Base-by-base conservation (phyloP, 139 green algal species). In the Chlamydomonas incerta region DNA sequence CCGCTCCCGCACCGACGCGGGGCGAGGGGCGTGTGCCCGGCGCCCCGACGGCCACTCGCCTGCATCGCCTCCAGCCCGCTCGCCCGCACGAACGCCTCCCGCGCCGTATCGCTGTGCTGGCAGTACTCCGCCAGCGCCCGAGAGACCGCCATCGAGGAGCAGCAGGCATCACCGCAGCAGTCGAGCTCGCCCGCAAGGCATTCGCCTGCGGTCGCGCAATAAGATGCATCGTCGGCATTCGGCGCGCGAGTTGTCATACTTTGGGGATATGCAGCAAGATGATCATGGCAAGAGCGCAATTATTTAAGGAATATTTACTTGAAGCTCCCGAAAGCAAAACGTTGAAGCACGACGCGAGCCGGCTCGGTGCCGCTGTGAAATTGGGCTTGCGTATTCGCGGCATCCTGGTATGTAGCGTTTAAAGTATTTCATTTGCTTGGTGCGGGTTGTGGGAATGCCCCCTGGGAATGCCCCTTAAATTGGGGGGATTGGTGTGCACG, bases 111-210 rank as follows among this genome's bases (percentile, higher is more conserved):
- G 79, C 66, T 68, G 67, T 75, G 47, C 79, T 85, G 66, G 66
- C 65, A 85, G 26, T 85, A 85, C 79, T 85, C 79, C 47, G 66
- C 47, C 21, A 85, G 79, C 3, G 65, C 63, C 0, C 65, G 65
- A 2, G 79, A 85, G 1, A 85, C 47, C 10, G 57, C 47, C 21
- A 50, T 47, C 3, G 79, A 68, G 10, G 65, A 75, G 79, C 79
- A 85, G 63, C 79, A 85, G 79, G 47, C 68, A 33, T 85, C 79
- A 47, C 21, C 47, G 66, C 79, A 85, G 79, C 79, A 85, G 46
- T 66, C 79, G 29, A 85, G 66, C 79, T 85, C 79, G 23, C 79
- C 79, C 9, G 65, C 79, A 5, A 75, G 31, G 67, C 79, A 85
- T 23, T 85, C 79, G 21, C 79, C 79, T 75, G 66, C 41, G 41